phyloP scores from a whole-genome alignment of 139 green algal species.

The Tetraselmis striata region DNA sequence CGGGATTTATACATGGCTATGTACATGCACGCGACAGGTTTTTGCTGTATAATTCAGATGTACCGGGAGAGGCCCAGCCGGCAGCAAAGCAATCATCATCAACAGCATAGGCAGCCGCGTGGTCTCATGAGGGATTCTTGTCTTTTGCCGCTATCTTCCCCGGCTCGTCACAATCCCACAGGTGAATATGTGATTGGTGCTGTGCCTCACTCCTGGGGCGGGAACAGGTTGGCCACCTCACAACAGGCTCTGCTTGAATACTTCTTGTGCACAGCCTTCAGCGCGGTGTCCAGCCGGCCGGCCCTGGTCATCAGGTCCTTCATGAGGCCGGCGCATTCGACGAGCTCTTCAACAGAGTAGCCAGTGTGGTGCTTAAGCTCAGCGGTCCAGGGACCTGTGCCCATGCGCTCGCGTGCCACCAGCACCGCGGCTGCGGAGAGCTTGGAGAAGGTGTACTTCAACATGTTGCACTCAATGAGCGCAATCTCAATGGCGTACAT shows the following conservation, averaged over 20 bases:
- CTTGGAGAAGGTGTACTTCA: slow-evolving; percentile 54
- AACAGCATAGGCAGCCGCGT: too few species aligned
- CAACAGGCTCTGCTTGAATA: background rate
- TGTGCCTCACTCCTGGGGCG: too few species aligned
- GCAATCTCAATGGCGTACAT: slow-evolving; percentile 83
- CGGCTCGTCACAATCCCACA: too few species aligned
- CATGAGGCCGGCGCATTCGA: slow-evolving; percentile 54
- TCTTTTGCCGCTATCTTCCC: too few species aligned
- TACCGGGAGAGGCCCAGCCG: too few species aligned
- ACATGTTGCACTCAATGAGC: slow-evolving; percentile 73
- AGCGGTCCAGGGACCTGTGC: slow-evolving; percentile 29
- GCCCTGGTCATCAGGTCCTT: slow-evolving; percentile 65
- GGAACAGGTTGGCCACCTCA: background rate
- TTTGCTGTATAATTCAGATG: too few species aligned
- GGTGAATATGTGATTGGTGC: too few species aligned
- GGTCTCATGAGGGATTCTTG: too few species aligned
- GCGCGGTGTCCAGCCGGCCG: background rate
- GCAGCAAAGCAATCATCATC: too few species aligned
- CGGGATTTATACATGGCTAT: too few species aligned
- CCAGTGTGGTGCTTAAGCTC: slow-evolving; percentile 59
- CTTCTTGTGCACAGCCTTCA: background rate
- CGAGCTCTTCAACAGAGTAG: slow-evolving; percentile 44
- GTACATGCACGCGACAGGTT: too few species aligned
- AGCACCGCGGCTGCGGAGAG: slow-evolving; percentile 73
- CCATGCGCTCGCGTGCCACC: slow-evolving; percentile 47